Evolutionary conservation across 1,284 basidiomycete genomes (phyloP).

Genomic region (Cryptococcus sp.): DNA sequence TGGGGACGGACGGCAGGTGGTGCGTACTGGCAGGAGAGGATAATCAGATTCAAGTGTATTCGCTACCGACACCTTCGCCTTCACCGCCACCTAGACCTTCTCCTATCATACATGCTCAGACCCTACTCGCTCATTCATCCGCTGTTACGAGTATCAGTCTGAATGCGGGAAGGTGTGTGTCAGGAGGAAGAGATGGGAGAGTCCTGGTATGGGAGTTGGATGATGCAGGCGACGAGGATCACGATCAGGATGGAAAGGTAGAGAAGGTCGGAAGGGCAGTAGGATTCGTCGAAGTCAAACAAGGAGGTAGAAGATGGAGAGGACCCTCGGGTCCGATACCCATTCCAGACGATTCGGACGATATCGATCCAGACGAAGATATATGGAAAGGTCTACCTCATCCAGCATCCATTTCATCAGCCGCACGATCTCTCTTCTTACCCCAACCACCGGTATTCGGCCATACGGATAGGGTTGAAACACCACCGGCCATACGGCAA

Average conservation of each 20-base stretch:
- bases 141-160: conserved; percentile 39
- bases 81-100: conserved; percentile 8
- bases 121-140: conserved; percentile 36
- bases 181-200: conserved; percentile 39
- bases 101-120: conserved; percentile 32
- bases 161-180: conserved; percentile 35
- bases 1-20: conserved; percentile 43
- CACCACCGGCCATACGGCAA: conserved; percentile 24
- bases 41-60: conserved; percentile 44
- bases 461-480: not conserved
- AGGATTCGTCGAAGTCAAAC: conserved; percentile 37
- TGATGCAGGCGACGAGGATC: conserved; percentile 12
- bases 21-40: conserved; percentile 44
- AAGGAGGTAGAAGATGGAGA: conserved; percentile 18
- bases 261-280: conserved; percentile 27
- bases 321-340: conserved; percentile 11
- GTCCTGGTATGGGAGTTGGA: conserved; percentile 47
- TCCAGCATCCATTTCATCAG: conserved; percentile 37
- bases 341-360: not conserved
- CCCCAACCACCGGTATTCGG: conserved; percentile 22
- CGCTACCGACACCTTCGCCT: conserved; percentile 24
- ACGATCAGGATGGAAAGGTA: conserved; percentile 1
- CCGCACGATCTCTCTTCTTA: conserved; percentile 38
- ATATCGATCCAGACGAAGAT: not conserved
- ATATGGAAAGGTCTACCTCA: conserved; percentile 24